phyloP scores from a whole-genome alignment of 495 filamentous ascomycete species.

The Penicillium crystallinum region DNA sequence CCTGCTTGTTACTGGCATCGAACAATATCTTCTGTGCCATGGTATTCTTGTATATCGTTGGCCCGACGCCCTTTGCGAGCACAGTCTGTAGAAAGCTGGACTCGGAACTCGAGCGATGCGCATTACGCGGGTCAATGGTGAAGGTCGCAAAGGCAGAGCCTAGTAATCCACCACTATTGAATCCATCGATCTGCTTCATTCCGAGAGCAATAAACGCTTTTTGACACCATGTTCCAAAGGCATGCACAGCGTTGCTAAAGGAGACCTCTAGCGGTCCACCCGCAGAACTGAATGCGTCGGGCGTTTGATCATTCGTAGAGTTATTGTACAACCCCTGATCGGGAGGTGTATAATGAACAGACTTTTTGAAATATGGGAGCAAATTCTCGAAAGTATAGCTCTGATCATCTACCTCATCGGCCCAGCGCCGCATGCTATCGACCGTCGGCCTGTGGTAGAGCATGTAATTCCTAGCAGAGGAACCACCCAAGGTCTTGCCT shows the following conservation, averaged over 20 bases:
- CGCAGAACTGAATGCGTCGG: conserved; percentile 20
- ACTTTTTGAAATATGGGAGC: conserved; percentile 49
- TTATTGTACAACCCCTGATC: conserved; percentile 19
- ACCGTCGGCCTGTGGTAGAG: conserved; percentile 33
- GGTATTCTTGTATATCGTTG: conserved; percentile 37
- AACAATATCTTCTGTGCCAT: conserved; percentile 42
- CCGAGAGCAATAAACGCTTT: conserved; percentile 27
- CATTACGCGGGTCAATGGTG: conserved; percentile 33
- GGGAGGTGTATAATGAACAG: conserved; percentile 45
- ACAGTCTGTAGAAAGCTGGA: conserved; percentile 35
- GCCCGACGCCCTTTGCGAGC: conserved; percentile 13
- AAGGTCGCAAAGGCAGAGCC: conserved; percentile 26
- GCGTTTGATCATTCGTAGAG: conserved; percentile 26
- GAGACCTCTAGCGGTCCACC: conserved; percentile 35
- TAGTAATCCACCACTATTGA: conserved; percentile 33
- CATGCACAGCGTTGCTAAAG: conserved; percentile 16
- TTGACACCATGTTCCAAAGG: conserved; percentile 22
- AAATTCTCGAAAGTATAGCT: conserved; percentile 47
- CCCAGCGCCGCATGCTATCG: conserved; percentile 46
- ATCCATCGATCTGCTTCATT: conserved; percentile 24
- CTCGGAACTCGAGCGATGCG: conserved; percentile 33
- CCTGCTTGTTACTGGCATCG: conserved; percentile 31
- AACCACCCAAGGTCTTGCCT: conserved; percentile 23
- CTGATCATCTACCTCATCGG: conserved; percentile 48
- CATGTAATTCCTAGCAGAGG: conserved; percentile 45